Base-by-base conservation (phyloP, 1,284 basidiomycete species). In the Apiotrichum mycotoxinovorans region DNA sequence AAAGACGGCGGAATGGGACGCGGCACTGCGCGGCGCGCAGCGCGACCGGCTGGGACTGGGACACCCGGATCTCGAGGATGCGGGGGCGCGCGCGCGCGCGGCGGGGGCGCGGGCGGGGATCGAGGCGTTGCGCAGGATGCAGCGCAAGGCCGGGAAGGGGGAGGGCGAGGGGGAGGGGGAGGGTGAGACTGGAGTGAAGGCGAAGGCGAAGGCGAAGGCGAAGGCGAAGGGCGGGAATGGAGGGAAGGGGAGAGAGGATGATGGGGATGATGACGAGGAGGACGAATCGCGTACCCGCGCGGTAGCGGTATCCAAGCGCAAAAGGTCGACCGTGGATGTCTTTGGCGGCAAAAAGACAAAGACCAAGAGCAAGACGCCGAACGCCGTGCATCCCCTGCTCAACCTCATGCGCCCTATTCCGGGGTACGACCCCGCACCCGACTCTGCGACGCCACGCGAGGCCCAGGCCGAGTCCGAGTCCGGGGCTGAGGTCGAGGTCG, bases 1-100 rank as follows among this genome's bases (percentile, higher is more conserved):
- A 1, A 57, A 60, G 34, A 47, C 52, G 3, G 35, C 41, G 11
- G 61, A 62, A 15, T 62, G 57, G 55, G 63, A 61, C 3, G 22
- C 49, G 2, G 63, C 60, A 2, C 52, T 59, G 15, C 52, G 57
- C 7, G 30, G 37, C 20, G 47, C 56, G 17, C 48, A 51, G 42
- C 51, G 57, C 47, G 66, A 65, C 45, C 53, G 66, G 12, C 57
- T 73, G 8, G 73, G 73, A 2, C 52, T 71, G 2, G 73, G 73
- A 18, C 73, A 74, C 58, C 69, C 71, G 2, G 46, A 51, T n/a
- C 58, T 68, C 12, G 58, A 62, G 25, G 55, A 62, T 33, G 46
- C 54, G 3, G 44, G 18, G 2, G 56, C 51, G 47, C 51, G 58
- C 3, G 49, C 53, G 1, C 17, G 20, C 20, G 48, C 51, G 0